Conservation (phyloP, 371 early-diverging fungal genomes). For the Apophysomyces variabilis region DNA sequence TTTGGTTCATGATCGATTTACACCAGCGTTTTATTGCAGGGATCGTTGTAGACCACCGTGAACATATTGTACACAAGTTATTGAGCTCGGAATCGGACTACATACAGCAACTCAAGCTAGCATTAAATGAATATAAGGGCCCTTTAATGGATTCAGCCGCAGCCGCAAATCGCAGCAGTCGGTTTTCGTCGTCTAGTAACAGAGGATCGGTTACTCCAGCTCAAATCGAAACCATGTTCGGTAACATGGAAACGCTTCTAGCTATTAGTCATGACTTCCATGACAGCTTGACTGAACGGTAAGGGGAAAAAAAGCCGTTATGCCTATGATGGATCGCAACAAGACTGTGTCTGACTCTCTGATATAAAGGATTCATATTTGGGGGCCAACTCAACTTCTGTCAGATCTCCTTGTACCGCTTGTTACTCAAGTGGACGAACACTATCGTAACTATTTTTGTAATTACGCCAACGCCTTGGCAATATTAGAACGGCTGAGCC, state of each 20-base stretch:
- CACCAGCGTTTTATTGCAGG: conserved; percentile 14
- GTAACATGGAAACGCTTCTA: conserved; percentile 26
- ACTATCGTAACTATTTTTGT: conserved; percentile 22
- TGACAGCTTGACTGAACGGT: conserved; percentile 26
- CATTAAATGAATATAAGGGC: conserved; percentile 26
- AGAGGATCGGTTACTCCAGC: conserved; percentile 16
- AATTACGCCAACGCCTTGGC: conserved; percentile 23
- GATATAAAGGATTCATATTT: conserved; percentile 23
- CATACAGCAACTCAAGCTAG: conserved; percentile 27
- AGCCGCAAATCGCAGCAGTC: conserved; percentile 16
- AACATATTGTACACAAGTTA: conserved; percentile 20
- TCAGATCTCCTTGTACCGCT: conserved; percentile 24
- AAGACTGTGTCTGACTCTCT: not conserved
- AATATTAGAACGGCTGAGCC: conserved; percentile 21
- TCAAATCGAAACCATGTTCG: conserved; percentile 23
- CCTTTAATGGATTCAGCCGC: conserved; percentile 23
- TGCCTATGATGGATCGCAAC: conserved; percentile 2
- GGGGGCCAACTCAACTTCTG: conserved; percentile 33
- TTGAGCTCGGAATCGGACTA: conserved; percentile 25
- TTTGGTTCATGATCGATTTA: not conserved
- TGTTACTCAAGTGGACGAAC: not conserved
- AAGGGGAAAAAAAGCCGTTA: not conserved
- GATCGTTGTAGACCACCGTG: conserved; percentile 19
- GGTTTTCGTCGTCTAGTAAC: conserved; percentile 18
- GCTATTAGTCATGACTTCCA: conserved; percentile 16